These are phyloP conservation scores for Fallopia convolvulus DNA, from an alignment of 148 eudicot genomes.

Conservation along the genomic window DNA sequence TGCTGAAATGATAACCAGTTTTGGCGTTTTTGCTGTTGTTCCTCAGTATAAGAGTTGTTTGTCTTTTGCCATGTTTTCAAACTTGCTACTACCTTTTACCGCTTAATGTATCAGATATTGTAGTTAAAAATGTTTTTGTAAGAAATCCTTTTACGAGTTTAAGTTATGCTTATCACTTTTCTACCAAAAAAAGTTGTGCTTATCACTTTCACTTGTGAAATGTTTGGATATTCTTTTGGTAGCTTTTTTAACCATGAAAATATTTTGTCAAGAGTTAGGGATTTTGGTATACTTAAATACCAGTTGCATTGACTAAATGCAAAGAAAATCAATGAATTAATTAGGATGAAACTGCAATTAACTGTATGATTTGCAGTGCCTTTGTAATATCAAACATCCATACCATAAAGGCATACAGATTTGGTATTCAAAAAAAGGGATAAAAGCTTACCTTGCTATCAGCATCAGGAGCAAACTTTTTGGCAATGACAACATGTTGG, in stretches of 20 bases:
- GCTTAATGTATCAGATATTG: background rate
- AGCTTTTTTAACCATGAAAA: too few relatives aligned
- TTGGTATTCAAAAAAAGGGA: background rate
- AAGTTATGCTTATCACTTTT: too few relatives aligned
- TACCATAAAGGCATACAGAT: background rate
- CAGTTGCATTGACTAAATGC: too few relatives aligned
- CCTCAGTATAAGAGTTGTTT: too few relatives aligned
- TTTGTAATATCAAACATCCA: background rate
- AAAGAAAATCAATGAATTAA: too few relatives aligned
- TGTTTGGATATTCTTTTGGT: background rate
- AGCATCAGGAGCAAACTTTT: slow-evolving; percentile 85
- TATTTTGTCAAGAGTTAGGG: too few relatives aligned
- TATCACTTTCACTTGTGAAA: background rate
- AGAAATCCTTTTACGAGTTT: background rate
- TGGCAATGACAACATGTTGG: slow-evolving; percentile 66
- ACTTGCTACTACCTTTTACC: background rate
- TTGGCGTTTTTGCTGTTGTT: too few relatives aligned
- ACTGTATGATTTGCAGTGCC: background rate
- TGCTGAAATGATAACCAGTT: slow-evolving; percentile 6
- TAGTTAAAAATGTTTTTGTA: background rate
- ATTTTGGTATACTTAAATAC: too few relatives aligned
- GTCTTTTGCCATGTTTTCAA: background rate
- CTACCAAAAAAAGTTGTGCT: too few relatives aligned
- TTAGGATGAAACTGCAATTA: background rate
- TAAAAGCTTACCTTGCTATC: slow-evolving; percentile 57